These are phyloP conservation scores for Clitopilus passeckerianus DNA, from an alignment of 768 basidiomycete species.

Conservation along the genomic window DNA sequence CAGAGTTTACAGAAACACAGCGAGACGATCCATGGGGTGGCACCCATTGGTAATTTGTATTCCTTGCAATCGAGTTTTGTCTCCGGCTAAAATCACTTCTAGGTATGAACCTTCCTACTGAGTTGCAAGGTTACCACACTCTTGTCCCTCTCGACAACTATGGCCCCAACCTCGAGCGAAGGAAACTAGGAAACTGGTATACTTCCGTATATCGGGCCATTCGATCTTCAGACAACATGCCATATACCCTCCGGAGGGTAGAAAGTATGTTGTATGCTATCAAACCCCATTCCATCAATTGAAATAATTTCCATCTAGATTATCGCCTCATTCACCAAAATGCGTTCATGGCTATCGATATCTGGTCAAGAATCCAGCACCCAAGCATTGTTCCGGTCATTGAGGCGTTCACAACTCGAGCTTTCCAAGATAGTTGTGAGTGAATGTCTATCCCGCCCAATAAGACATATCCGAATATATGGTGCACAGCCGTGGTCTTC, in stretches of 20 bases:
- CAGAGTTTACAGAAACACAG: slow-evolving; percentile 47
- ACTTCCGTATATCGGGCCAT: slow-evolving; percentile 83
- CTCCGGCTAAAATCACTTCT: neutral
- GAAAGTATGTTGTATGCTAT: slow-evolving; percentile 54
- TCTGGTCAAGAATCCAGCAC: slow-evolving; percentile 82
- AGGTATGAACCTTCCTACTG: slow-evolving; percentile 69
- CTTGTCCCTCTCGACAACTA: slow-evolving; percentile 72
- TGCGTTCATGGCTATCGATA: slow-evolving; percentile 79
- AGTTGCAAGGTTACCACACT: slow-evolving; percentile 87
- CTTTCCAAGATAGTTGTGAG: slow-evolving; percentile 90
- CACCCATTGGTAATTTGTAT: slow-evolving; percentile 26
- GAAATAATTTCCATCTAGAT: slow-evolving; percentile 38
- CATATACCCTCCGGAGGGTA: slow-evolving; percentile 77
- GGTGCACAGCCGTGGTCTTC: slow-evolving; percentile 72
- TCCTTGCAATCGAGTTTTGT: neutral
- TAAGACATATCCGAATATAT: neutral
- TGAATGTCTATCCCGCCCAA: slow-evolving; percentile 7
- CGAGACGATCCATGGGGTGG: slow-evolving; percentile 56
- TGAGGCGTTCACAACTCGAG: slow-evolving; percentile 93
- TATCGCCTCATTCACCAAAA: slow-evolving; percentile 78
- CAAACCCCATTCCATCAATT: slow-evolving; percentile 2
- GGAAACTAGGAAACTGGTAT: slow-evolving; percentile 82
- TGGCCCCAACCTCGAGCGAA: slow-evolving; percentile 43
- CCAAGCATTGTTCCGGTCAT: slow-evolving; percentile 78
- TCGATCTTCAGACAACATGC: slow-evolving; percentile 67